Percentiles rank a stretch among this genome's conserved stretches.
Evolutionary conservation across 371 early-diverging fungal genomes (phyloP).

Genomic region (Aphelidium insulamus): DNA sequence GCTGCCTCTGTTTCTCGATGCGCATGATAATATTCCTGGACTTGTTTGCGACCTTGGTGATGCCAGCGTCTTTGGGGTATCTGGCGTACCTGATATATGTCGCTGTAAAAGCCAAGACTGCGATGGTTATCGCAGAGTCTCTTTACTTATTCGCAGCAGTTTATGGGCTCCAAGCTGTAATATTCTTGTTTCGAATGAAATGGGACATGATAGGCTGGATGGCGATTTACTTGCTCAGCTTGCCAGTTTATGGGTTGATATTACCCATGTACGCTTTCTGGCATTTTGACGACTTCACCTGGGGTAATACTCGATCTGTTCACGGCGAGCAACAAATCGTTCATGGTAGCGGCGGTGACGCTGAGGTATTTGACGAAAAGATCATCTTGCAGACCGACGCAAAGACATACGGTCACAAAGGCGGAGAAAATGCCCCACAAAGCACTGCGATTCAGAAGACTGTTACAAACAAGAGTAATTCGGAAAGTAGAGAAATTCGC

Average conservation of each 20-base stretch:
- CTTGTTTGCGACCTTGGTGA: slow-evolving; percentile 39
- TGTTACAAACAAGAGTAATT: too few relatives aligned
- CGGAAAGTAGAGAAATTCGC: too few relatives aligned
- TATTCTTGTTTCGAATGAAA: slow-evolving; percentile 19
- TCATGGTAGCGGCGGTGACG: too few relatives aligned
- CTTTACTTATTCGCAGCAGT: slow-evolving; percentile 28
- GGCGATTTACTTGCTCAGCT: slow-evolving; percentile 47
- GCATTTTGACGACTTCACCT: slow-evolving; percentile 78
- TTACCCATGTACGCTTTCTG: slow-evolving; percentile 58
- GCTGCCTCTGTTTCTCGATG: slow-evolving; percentile 91
- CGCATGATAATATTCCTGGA: slow-evolving; percentile 80
- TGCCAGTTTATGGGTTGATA: slow-evolving; percentile 36
- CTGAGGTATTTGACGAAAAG: too few relatives aligned
- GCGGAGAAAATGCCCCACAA: too few relatives aligned
- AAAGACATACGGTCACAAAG: too few relatives aligned
- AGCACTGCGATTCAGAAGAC: too few relatives aligned
- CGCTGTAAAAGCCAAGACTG: slow-evolving; percentile 18
- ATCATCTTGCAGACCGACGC: too few relatives aligned
- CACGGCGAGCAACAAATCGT: too few relatives aligned
- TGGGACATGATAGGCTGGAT: slow-evolving; percentile 63
- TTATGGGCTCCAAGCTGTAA: slow-evolving; percentile 19
- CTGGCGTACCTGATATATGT: slow-evolving; percentile 43
- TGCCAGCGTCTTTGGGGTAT: slow-evolving; percentile 40
- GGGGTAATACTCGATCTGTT: slow-evolving; percentile 73
- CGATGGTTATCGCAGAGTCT: slow-evolving; percentile 27